These are phyloP conservation scores for Raphanus hybrid DNA, from an alignment of 441 rosid genomes.

Conservation along the genomic window DNA sequence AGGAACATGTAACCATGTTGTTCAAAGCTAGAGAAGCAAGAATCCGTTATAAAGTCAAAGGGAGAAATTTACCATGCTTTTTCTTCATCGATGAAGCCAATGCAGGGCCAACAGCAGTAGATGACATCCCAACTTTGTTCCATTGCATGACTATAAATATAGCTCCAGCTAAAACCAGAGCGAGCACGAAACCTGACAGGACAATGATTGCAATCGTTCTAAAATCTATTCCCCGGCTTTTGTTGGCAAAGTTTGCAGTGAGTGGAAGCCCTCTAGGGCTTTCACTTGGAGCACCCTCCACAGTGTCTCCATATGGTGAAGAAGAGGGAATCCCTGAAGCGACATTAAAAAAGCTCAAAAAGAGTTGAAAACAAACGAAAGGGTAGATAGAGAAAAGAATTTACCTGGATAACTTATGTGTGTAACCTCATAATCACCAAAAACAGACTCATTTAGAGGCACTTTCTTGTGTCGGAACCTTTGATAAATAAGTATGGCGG, in stretches of 20 bases:
- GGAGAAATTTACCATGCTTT: constrained; percentile 67
- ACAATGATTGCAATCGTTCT: constrained; percentile 73
- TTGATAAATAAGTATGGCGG: constrained; percentile 80
- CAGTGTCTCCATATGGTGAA: constrained; percentile 52
- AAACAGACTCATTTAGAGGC: constrained; percentile 72
- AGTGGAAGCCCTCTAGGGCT: constrained; percentile 67
- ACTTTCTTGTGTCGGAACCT: constrained; percentile 76
- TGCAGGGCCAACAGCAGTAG: constrained; percentile 81
- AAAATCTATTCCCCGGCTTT: constrained; percentile 69
- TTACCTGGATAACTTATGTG: constrained; percentile 87
- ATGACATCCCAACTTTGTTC: constrained; percentile 79
- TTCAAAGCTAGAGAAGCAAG: constrained; percentile 2
- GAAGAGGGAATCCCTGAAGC: constrained; percentile 82
- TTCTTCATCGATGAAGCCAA: constrained; percentile 77
- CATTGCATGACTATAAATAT: constrained; percentile 68
- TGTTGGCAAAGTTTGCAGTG: constrained; percentile 61
- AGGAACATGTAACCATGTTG: constrained; percentile 21
- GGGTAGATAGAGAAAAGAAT: constrained; percentile 28
- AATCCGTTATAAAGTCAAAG: constrained; percentile 8
- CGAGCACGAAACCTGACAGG: constrained; percentile 79
- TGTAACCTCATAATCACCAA: constrained; percentile 80
- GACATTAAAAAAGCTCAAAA: constrained; percentile 32
- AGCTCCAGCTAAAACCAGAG: constrained; percentile 74
- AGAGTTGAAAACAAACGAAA: constrained; percentile 14
- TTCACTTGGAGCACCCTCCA: constrained; percentile 70